phyloP scores from a whole-genome alignment of 1,284 basidiomycete species.

The Acaromyces ingoldii region DNA sequence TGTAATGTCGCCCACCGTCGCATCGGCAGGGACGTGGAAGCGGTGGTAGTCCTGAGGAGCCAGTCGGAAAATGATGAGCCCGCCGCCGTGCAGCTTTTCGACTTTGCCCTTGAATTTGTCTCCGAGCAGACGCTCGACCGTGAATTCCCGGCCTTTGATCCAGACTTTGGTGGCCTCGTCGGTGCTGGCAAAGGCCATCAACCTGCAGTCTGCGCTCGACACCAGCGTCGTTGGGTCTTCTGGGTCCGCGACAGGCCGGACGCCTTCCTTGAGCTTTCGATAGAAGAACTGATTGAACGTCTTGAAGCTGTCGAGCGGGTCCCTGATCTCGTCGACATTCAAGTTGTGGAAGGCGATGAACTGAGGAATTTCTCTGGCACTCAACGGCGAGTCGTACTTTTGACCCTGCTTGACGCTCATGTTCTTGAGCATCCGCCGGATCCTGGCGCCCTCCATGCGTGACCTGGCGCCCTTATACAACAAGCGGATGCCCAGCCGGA shows the following conservation, averaged over 20 bases:
- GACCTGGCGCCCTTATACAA: slow-evolving; percentile 86
- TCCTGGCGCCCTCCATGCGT: slow-evolving; percentile 82
- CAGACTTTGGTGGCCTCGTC: slow-evolving; percentile 79
- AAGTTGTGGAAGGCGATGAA: slow-evolving; percentile 90
- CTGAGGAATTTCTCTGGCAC: slow-evolving; percentile 72
- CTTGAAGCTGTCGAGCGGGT: slow-evolving; percentile 80
- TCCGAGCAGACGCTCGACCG: slow-evolving; percentile 71
- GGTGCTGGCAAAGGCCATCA: slow-evolving; percentile 86
- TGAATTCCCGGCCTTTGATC: slow-evolving; percentile 96
- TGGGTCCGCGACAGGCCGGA: slow-evolving; percentile 70
- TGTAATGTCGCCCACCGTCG: slow-evolving; percentile 58
- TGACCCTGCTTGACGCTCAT: slow-evolving; percentile 88
- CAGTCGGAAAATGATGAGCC: slow-evolving; percentile 58
- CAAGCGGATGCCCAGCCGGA: slow-evolving; percentile 82
- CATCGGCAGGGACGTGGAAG: slow-evolving; percentile 88
- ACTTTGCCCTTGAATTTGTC: slow-evolving; percentile 67
- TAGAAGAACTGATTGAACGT: slow-evolving; percentile 86
- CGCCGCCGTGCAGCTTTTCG: slow-evolving; percentile 56
- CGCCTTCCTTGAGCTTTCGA: slow-evolving; percentile 77
- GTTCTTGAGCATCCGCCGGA: slow-evolving; percentile 74
- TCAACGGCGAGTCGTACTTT: slow-evolving; percentile 84
- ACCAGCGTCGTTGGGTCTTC: slow-evolving; percentile 73
- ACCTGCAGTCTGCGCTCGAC: slow-evolving; percentile 83
- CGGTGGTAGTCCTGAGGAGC: slow-evolving; percentile 88
- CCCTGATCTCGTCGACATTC: slow-evolving; percentile 72